These are phyloP conservation scores for Rossbeevera mucosa DNA, from an alignment of 768 basidiomycete species.

Conservation along the genomic window DNA sequence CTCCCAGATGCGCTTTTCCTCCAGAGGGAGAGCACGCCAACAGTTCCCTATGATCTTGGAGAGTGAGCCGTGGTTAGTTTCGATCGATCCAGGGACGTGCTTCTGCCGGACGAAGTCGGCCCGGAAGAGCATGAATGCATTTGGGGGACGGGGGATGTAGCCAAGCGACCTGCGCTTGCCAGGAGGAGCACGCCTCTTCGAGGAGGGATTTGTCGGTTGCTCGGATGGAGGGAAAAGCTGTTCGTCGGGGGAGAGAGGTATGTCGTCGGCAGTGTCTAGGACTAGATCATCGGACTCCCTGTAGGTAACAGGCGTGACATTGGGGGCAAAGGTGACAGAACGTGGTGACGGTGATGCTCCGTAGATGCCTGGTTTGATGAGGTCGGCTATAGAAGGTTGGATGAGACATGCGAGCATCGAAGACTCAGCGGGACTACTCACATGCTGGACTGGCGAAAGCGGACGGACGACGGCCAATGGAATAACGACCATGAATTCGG, in stretches of 20 bases:
- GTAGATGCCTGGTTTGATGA: constrained; percentile 53
- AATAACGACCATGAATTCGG: constrained; percentile 22
- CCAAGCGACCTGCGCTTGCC: constrained; percentile 61
- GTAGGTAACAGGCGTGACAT: constrained; percentile 54
- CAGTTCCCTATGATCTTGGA: constrained; percentile 50
- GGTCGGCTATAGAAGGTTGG: constrained; percentile 22
- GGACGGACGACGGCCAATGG: constrained; percentile 40
- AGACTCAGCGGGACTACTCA: neutral
- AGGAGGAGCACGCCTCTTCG: constrained; percentile 49
- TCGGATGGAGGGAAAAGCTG: constrained; percentile 55
- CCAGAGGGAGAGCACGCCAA: constrained; percentile 66
- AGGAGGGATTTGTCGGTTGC: constrained; percentile 33
- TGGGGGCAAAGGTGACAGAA: constrained; percentile 59
- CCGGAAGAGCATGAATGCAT: constrained; percentile 37
- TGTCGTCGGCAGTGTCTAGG: constrained; percentile 23
- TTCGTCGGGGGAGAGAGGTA: constrained; percentile 30
- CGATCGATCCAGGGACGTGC: constrained; percentile 48
- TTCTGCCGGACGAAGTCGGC: constrained; percentile 39
- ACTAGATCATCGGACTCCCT: constrained; percentile 31
- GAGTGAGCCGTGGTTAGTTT: constrained; percentile 45
- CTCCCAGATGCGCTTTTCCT: constrained; percentile 73
- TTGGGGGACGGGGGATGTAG: constrained; percentile 26
- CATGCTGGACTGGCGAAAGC: constrained; percentile 29
- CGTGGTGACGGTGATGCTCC: constrained; percentile 42
- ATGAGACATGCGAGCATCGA: neutral